A percentile compares a stretch with the other conserved stretches of the same genome.
Evolutionary conservation across 2,329 filamentous ascomycete genomes (phyloP).

Genomic region (Periconia sp.): DNA sequence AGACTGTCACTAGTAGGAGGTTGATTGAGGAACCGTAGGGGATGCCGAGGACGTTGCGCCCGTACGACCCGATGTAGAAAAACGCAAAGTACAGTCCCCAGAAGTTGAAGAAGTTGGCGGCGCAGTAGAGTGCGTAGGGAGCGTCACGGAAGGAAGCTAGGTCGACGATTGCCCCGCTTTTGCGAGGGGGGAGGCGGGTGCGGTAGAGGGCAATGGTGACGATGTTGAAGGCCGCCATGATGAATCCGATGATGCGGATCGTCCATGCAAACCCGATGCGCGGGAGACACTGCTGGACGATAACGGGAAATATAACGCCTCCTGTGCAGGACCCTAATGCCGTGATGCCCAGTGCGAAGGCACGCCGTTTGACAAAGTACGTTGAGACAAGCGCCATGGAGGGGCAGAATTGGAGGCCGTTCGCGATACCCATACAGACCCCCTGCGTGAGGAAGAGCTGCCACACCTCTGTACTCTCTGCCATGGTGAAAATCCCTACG

Average conservation of each 20-base stretch:
- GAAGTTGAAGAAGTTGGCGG: constrained; percentile 39
- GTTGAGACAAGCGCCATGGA: constrained; percentile 56
- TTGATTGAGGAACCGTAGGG: constrained; percentile 54
- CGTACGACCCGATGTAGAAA: constrained; percentile 49
- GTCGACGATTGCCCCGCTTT: constrained; percentile 45
- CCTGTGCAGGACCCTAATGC: constrained; percentile 31
- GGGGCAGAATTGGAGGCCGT: constrained; percentile 57
- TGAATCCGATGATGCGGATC: constrained; percentile 61
- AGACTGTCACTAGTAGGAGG: constrained; percentile 57
- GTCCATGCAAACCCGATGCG: constrained; percentile 61
- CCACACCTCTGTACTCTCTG: constrained; percentile 30
- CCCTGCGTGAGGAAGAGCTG: constrained; percentile 52
- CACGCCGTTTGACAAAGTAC: constrained; percentile 32
- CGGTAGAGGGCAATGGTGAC: constrained; percentile 38
- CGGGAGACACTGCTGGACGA: constrained; percentile 34
- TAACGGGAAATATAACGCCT: constrained; percentile 35
- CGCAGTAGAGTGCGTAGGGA: constrained; percentile 42
- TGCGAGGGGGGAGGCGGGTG: constrained; percentile 44
- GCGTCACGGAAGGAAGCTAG: constrained; percentile 45
- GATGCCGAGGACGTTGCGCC: constrained; percentile 50
- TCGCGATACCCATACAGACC: constrained; percentile 57
- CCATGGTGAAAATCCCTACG: constrained; percentile 34
- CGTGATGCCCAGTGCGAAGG: constrained; percentile 32
- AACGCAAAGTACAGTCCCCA: constrained; percentile 49
- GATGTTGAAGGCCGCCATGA: constrained; percentile 52